Evolutionary conservation across 108 stramenopile genomes (phyloP).

Genomic region (Cyclotella kingstonii): DNA sequence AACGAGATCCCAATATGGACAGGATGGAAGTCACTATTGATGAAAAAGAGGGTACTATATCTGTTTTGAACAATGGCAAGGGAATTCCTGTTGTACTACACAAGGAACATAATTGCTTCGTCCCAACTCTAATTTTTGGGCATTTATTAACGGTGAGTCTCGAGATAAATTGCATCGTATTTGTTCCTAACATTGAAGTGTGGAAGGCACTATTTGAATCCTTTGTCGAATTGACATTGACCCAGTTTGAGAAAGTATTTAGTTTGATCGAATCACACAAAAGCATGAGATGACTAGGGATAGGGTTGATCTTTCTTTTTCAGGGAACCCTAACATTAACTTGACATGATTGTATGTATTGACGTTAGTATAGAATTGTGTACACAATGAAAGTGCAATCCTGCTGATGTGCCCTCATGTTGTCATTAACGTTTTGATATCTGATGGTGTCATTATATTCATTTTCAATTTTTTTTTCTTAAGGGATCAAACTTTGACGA

Average conservation of each 20-base stretch:
- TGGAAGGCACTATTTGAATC: neutral
- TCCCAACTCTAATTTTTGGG: neutral
- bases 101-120: neutral
- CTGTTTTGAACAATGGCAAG: constrained; percentile 97
- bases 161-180: neutral
- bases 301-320: too few species aligned
- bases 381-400: too few species aligned
- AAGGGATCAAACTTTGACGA: constrained; percentile 98
- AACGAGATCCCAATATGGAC: constrained; percentile 96
- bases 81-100: constrained; percentile 70
- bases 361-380: too few species aligned
- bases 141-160: constrained; percentile 3
- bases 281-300: too few species aligned
- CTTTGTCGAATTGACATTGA: too few species aligned
- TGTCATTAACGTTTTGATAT: too few species aligned
- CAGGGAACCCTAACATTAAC: too few species aligned
- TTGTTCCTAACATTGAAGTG: neutral
- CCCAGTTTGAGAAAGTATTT: too few species aligned
- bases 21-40: constrained; percentile 88
- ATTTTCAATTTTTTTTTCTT: neutral
- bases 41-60: constrained; percentile 65
- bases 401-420: too few species aligned
- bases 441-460: too few species aligned
- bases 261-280: too few species aligned
- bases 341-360: too few species aligned